These are phyloP conservation scores for Quercus gilva DNA, from an alignment of 306 rosid species.

Conservation along the genomic window DNA sequence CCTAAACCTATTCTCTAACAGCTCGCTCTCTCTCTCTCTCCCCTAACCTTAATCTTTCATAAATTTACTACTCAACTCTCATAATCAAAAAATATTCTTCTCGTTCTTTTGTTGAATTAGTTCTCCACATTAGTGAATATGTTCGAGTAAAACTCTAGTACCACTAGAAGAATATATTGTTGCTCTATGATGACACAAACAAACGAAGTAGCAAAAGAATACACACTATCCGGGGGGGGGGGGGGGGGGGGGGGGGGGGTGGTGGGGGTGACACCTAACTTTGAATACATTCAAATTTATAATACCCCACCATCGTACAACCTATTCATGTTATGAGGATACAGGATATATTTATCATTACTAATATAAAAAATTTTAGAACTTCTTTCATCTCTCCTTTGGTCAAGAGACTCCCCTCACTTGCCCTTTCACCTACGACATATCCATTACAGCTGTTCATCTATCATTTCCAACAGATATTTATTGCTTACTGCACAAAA, in stretches of 20 bases:
- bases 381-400: not conserved
- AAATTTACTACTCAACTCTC: not conserved
- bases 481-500: not conserved
- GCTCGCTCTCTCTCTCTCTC: too few species aligned
- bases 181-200: not conserved
- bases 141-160: not conserved
- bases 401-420: not conserved
- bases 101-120: not conserved
- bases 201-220: not conserved
- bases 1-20: too few species aligned
- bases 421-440: not conserved
- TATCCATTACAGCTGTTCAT: not conserved
- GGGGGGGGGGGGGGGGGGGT: not conserved
- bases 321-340: too few species aligned
- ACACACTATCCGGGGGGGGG: rapidly evolving
- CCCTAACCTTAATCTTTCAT: too few species aligned
- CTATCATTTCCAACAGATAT: not conserved
- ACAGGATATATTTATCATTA: too few species aligned
- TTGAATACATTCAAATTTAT: not conserved
- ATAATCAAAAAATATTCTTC: not conserved
- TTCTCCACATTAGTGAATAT: not conserved
- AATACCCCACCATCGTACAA: too few species aligned
- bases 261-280: not conserved
- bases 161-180: not conserved
- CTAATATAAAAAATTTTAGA: too few species aligned